Percentiles rank a stretch among this genome's conserved stretches.
phyloP scores from a whole-genome alignment of 768 basidiomycete species.

The Kwoniella mangroviensis region DNA sequence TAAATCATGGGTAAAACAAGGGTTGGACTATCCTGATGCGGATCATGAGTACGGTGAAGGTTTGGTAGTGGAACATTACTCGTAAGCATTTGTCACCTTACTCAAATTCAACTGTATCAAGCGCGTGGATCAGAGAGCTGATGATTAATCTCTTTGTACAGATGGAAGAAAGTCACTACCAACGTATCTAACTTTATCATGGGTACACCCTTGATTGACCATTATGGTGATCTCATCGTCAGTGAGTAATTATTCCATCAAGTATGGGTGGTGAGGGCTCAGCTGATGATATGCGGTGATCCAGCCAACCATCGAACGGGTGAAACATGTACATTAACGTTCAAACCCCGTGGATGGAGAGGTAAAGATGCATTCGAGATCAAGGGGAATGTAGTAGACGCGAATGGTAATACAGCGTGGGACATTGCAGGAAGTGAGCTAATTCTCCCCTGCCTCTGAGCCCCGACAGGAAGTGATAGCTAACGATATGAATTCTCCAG shows the following conservation, averaged over 20 bases:
- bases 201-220: constrained; percentile 83
- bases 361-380: constrained; percentile 92
- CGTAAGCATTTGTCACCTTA: constrained; percentile 31
- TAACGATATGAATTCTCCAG: constrained; percentile 22
- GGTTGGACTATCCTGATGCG: constrained; percentile 40
- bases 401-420: constrained; percentile 69
- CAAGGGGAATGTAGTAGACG: constrained; percentile 77
- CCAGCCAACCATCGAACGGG: constrained; percentile 83
- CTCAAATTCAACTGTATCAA: neutral
- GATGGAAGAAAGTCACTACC: constrained; percentile 55
- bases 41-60: constrained; percentile 46
- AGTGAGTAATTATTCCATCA: constrained; percentile 55
- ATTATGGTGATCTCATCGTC: constrained; percentile 93
- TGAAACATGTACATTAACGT: constrained; percentile 84
- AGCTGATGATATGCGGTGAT: constrained; percentile 3
- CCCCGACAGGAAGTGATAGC: neutral
- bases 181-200: constrained; percentile 85
- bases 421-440: constrained; percentile 80
- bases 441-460: neutral
- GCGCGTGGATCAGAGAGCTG: neutral
- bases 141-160: constrained; percentile 17
- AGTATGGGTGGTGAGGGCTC: neutral
- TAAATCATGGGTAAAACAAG: constrained; percentile 64
- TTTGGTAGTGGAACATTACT: constrained; percentile 82
- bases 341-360: constrained; percentile 95